Evolutionary conservation across 345 rosid species (phyloP).

Genomic region (Excoecaria agallocha): DNA sequence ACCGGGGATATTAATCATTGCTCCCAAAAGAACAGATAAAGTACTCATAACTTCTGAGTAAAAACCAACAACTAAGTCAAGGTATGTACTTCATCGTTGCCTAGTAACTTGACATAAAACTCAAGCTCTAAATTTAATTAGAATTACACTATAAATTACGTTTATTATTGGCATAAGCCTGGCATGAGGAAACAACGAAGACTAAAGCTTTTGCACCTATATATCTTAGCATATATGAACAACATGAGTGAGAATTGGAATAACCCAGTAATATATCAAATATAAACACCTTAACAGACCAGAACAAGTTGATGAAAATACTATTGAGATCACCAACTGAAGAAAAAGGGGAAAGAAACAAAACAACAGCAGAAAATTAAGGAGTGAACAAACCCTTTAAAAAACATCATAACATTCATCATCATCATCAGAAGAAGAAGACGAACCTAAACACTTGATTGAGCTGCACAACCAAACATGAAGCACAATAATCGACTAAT

Average conservation of each 20-base stretch:
- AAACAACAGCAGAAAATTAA: too few species aligned
- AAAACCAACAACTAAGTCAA: too few species aligned
- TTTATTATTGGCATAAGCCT: neutral
- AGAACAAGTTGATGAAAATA: too few species aligned
- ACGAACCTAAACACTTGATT: neutral
- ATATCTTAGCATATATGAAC: neutral
- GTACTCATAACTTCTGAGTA: too few species aligned
- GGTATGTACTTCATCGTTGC: too few species aligned
- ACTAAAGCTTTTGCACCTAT: neutral
- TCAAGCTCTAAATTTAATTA: too few species aligned
- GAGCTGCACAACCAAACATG: neutral
- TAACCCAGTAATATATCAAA: neutral
- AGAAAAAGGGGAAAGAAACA: neutral
- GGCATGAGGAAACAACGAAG: neutral
- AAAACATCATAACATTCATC: neutral
- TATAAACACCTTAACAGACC: neutral
- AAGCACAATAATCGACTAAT: neutral
- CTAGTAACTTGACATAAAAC: too few species aligned
- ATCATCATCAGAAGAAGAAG: too few species aligned
- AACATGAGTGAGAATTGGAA: neutral
- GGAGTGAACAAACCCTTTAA: neutral
- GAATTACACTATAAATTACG: neutral
- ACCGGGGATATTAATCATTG: neutral
- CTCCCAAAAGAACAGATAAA: too few species aligned
- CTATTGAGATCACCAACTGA: too few species aligned